These are phyloP conservation scores for Chlamydomonas reinhardtii DNA, from an alignment of 163 green algal genomes.

Conservation along the genomic window DNA sequence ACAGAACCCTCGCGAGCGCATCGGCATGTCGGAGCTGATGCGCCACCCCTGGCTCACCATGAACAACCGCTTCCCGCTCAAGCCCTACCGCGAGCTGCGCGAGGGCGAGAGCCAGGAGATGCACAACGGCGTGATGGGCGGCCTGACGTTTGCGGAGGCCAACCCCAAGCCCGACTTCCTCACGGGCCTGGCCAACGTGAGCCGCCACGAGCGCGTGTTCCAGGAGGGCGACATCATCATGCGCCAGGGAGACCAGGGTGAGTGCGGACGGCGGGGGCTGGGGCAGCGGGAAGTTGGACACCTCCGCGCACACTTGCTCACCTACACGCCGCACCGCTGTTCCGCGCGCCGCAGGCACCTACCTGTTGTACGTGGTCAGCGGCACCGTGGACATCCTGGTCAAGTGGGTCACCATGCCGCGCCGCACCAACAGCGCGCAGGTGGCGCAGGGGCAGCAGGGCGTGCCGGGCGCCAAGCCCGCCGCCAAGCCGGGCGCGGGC, in stretches of 20 bases:
- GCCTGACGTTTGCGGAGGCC: conserved; percentile 45
- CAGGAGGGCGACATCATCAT: conserved; percentile 76
- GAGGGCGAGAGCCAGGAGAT: conserved; percentile 52
- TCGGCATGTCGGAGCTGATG: conserved; percentile 77
- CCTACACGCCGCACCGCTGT: neutral
- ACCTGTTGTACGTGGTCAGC: conserved; percentile 82
- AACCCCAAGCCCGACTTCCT: conserved; percentile 67
- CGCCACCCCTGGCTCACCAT: conserved; percentile 80
- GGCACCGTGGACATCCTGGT: conserved; percentile 79
- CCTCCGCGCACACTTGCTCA: neutral
- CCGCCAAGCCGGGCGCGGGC: neutral
- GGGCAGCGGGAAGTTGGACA: too few relatives aligned
- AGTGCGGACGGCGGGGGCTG: too few relatives aligned
- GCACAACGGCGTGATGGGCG: conserved; percentile 43
- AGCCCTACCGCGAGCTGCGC: conserved; percentile 50
- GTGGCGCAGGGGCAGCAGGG: conserved; percentile 1
- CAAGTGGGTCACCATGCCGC: conserved; percentile 50
- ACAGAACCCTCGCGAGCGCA: conserved; percentile 78
- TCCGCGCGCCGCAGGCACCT: conserved; percentile 55
- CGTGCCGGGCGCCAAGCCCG: conserved; percentile 13
- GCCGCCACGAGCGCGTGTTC: conserved; percentile 69
- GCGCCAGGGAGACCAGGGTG: conserved; percentile 73
- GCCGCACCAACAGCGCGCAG: conserved; percentile 6
- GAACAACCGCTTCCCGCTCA: conserved; percentile 61
- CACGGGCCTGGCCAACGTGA: conserved; percentile 58